phyloP scores from a whole-genome alignment of 2,329 filamentous ascomycete species.

The Monosporascus sp. region DNA sequence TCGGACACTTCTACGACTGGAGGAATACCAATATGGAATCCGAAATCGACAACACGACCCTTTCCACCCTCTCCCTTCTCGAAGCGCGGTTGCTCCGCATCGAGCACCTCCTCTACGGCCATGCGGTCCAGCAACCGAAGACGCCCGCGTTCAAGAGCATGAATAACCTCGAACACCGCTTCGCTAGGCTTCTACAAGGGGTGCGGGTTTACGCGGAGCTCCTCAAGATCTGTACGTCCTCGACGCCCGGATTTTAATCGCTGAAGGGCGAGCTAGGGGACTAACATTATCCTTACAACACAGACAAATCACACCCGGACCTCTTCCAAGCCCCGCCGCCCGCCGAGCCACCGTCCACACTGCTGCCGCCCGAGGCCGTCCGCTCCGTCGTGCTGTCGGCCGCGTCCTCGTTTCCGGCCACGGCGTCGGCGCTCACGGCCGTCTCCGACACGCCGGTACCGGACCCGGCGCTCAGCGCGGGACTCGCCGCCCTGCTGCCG shows the following conservation, averaged over 20 bases:
- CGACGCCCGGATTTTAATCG: not conserved
- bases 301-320: conserved; percentile 49
- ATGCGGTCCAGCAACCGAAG: conserved; percentile 29
- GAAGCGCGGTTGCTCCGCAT: conserved; percentile 54
- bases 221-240: conserved; percentile 51
- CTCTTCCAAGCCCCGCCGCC: conserved; percentile 46
- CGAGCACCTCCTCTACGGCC: conserved; percentile 53
- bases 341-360: conserved; percentile 39
- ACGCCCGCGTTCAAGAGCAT: conserved; percentile 39
- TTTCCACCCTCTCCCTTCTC: conserved; percentile 50
- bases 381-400: conserved; percentile 51
- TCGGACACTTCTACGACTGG: not conserved
- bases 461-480: conserved; percentile 47
- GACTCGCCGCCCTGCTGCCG: conserved; percentile 52
- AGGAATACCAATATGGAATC: conserved; percentile 8
- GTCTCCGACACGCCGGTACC: conserved; percentile 52
- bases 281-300: conserved; percentile 1
- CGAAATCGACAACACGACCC: conserved; percentile 45
- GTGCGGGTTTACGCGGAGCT: conserved; percentile 54
- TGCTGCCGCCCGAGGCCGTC: conserved; percentile 46
- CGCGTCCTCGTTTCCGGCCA: conserved; percentile 49
- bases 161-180: conserved; percentile 48
- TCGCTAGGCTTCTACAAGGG: conserved; percentile 42
- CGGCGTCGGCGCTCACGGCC: conserved; percentile 52
- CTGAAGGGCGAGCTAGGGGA: not conserved